Evolutionary conservation across 306 rosid species (phyloP), one percentile per base, ranked within the genome.

Genomic region (Cicer cuneatum): DNA sequence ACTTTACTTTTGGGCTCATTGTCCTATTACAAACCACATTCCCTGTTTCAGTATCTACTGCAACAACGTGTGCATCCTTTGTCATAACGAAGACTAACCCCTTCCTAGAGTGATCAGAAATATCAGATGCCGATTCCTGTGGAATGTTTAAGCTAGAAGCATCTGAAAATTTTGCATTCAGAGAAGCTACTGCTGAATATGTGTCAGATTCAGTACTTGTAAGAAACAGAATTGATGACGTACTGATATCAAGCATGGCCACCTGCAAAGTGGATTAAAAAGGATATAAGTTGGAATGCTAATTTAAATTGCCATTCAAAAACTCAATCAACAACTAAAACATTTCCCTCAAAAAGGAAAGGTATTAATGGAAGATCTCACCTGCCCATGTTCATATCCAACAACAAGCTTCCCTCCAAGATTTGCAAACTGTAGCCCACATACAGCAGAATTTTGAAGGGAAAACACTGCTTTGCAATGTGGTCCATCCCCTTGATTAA

Each of bases 341-440:
- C 37, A 53, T 60, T 63, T 33, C 52, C 49, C 61, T 57, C 46
- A 42, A 57, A 67, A 68, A 68, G 60, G 29, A 64, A 67, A 58
- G 15, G 43, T 39, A 46, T 51, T 52, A 41, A 67, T 49, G 60
- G 59, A 76, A 64, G 74, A 83, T 37, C 85, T 81, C 76, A 93
- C 98, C 90, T 69, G 85, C 69, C 98, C 98, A 81, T 87, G 59
- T 72, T 89, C 90, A 86, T 86, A 90, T 69, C 96, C 96, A 49
- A 90, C 86, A 12, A 80, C 81, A 74, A 93, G 93, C 80, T 78
- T 80, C 62, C 77, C 79, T 81, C 97, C 96, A 73, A 46, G 76
- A 66, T 81, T 85, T 75, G 79, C 84, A 85, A 89, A 93, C 43
- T 83, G 86, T 45, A 93, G 82, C 71, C 60, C 67, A 78, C 83